These are phyloP conservation scores for Sporothrix globosa DNA, from an alignment of 2,329 filamentous ascomycete genomes.

Conservation along the genomic window DNA sequence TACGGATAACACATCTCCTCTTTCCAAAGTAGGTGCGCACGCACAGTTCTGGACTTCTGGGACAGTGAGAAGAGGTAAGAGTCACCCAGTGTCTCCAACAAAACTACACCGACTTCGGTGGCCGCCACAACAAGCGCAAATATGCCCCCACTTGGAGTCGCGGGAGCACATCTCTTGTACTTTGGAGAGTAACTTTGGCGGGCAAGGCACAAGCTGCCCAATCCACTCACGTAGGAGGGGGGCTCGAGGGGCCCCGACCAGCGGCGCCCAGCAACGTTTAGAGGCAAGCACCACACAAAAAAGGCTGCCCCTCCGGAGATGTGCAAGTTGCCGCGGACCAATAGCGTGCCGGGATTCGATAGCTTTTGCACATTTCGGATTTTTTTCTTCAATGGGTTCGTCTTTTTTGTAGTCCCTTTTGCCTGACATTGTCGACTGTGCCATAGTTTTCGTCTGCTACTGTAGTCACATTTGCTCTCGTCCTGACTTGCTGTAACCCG, in stretches of 20 bases:
- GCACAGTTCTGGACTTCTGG: background rate
- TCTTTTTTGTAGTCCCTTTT: background rate
- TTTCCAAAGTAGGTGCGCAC: background rate
- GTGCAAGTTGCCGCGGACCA: constrained; percentile 35
- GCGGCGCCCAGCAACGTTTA: constrained; percentile 15
- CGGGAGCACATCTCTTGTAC: background rate
- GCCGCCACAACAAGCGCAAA: background rate
- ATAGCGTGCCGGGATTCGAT: constrained; percentile 25
- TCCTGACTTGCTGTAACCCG: constrained; percentile 9
- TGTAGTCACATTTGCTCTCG: background rate
- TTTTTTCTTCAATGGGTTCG: constrained; percentile 23
- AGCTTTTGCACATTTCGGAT: constrained; percentile 12
- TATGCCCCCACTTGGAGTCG: constrained; percentile 12
- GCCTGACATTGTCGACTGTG: background rate
- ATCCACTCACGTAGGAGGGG: constrained; percentile 11
- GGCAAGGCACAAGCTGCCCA: constrained; percentile 19
- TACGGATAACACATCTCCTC: background rate
- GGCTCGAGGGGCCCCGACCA: constrained; percentile 9
- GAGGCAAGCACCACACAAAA: constrained; percentile 1
- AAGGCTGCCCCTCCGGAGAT: constrained; percentile 33
- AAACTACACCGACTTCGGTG: constrained; percentile 21
- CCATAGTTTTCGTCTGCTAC: background rate
- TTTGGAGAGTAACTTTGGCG: background rate
- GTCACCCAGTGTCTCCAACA: background rate
- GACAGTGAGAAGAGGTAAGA: background rate